Percentiles rank a stretch among this genome's conserved stretches.
Evolutionary conservation across 2,329 filamentous ascomycete species (phyloP).

Genomic region (Helotiales sp.): DNA sequence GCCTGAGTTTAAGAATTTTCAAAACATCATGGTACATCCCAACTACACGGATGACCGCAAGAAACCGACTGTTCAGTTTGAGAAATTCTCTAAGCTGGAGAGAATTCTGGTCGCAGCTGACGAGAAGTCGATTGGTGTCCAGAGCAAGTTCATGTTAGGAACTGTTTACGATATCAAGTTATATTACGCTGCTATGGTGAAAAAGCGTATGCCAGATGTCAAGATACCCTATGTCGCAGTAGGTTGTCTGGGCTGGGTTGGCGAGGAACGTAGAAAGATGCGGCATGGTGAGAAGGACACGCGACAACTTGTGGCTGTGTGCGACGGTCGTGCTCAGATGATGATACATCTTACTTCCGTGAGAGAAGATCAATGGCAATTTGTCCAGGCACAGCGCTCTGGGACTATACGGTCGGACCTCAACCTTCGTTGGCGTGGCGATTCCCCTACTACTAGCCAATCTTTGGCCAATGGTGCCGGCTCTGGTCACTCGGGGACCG

Average conservation of each 20-base stretch:
- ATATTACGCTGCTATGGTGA: conserved; percentile 17
- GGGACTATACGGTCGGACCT: conserved; percentile 6
- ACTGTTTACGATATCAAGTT: conserved; percentile 25
- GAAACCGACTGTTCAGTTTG: conserved; percentile 15
- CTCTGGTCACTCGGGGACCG: background rate
- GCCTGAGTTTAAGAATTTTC: conserved; percentile 8
- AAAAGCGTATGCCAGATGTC: background rate
- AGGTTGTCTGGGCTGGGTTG: conserved; percentile 27
- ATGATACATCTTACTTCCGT: conserved; percentile 16
- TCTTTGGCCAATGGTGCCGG: background rate
- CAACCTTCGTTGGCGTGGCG: background rate
- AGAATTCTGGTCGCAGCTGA: conserved; percentile 24
- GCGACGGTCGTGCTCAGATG: conserved; percentile 21
- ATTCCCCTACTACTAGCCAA: background rate
- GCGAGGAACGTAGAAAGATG: conserved; percentile 17
- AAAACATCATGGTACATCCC: conserved; percentile 28
- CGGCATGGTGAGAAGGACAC: conserved; percentile 20
- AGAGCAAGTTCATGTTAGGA: conserved; percentile 22
- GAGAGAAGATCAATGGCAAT: conserved; percentile 22
- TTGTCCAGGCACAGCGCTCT: conserved; percentile 15
- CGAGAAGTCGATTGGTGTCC: conserved; percentile 25
- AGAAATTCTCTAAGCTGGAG: conserved; percentile 14
- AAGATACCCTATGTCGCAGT: conserved; percentile 23
- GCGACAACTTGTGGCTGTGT: conserved; percentile 22
- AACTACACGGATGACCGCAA: conserved; percentile 22